Base-by-base conservation (phyloP, 768 basidiomycete genomes). In the Pisolithus marmoratus region DNA sequence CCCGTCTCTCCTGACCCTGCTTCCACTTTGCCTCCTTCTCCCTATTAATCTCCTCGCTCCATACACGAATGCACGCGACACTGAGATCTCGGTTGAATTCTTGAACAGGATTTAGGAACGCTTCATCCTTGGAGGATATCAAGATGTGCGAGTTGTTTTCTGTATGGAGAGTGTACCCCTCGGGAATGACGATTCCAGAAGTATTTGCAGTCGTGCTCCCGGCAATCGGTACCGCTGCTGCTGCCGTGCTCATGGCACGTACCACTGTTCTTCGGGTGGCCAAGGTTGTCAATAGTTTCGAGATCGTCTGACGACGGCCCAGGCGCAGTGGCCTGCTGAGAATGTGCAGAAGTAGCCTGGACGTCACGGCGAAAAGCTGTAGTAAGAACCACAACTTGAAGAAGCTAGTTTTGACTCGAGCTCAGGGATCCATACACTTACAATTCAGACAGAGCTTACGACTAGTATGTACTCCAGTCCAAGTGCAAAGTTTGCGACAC, bases 1-100 rank as follows among this genome's bases (percentile, higher is more conserved):
- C 71, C 45, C 74, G 79, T 64, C 72, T 76, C 67, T 79, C 78
- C 62, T 75, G 77, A 24, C 71, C 64, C 59, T 70, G 70, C 58
- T 66, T 72, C 82, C 85, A 90, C 58, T 72, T 79, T 54, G 66
- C 72, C 63, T 82, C 76, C 71, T 87, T 92, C 50, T 72, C 71
- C 62, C 70, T 75, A 63, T 87, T 79, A 38, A 80, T 48, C 50
- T 83, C 74, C 61, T 94, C 87, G 53, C 88, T 86, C 93, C 93
- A 99, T 4, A 84, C 82, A 27, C 84, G 77, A 51, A 99, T 97
- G 57, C 87, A 88, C 20, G 93, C 91, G 40, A 97, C 84, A 57
- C 90, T 93, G 43, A 91, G 68, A 70, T 99, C 96, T 37, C 96
- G 79, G 71, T 99, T 99, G 76, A 96, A 99, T 68, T 99, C 92